Percentiles rank a stretch among this genome's conserved stretches.
Conservation (phyloP, 164 flowering plant species). For the Nelumbo lutea region DNA sequence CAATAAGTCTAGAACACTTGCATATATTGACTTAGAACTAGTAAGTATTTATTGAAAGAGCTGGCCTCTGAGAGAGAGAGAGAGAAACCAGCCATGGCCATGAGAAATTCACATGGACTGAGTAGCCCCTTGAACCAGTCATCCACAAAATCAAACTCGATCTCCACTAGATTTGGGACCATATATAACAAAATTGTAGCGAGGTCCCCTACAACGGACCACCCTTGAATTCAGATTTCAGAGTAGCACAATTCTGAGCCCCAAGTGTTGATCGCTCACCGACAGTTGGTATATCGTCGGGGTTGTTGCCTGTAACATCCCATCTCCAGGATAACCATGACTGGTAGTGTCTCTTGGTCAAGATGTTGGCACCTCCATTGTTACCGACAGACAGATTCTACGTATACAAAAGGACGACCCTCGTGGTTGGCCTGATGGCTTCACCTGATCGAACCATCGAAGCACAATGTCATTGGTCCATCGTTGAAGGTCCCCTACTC, state of each 20-base stretch:
- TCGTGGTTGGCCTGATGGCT: not conserved
- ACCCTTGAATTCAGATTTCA: slow-evolving; percentile 8
- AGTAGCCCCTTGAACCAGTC: not conserved
- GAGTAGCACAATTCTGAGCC: not conserved
- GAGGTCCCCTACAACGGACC: slow-evolving; percentile 14
- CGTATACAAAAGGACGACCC: too few species aligned
- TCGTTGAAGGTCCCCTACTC: not conserved
- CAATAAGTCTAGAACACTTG: too few species aligned
- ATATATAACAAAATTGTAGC: not conserved
- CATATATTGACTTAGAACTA: too few species aligned
- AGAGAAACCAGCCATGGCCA: slow-evolving; percentile 5
- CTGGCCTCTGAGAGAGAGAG: too few species aligned
- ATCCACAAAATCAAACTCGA: not conserved
- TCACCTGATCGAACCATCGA: not conserved
- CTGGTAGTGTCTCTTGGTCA: too few species aligned
- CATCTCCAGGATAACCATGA: not conserved
- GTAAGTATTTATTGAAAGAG: too few species aligned
- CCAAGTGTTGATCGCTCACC: not conserved
- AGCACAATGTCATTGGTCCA: not conserved
- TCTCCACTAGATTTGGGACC: slow-evolving; percentile 8
- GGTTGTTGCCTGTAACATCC: not conserved
- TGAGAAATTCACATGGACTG: slow-evolving; percentile 12
- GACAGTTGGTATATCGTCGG: not conserved
- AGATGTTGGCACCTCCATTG: not conserved
- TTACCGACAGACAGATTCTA: too few species aligned